phyloP scores from a whole-genome alignment of 2,329 filamentous ascomycete genomes.

The Bipolaris victoriae region DNA sequence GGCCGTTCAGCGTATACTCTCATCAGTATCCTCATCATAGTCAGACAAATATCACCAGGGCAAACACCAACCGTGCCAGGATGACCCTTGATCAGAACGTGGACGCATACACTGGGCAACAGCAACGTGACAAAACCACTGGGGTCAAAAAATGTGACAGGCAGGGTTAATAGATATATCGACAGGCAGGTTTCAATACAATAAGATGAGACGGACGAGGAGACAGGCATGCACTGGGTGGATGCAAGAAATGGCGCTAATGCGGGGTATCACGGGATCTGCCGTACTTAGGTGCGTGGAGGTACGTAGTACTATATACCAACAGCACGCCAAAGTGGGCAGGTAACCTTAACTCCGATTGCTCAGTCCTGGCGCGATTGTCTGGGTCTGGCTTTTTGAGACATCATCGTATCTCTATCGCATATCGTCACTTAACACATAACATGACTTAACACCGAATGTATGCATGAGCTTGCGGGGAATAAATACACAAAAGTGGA shows the following conservation, averaged over 20 bases:
- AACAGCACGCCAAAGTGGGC: neutral
- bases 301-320: neutral
- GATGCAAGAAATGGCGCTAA: constrained; percentile 28
- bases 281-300: no score
- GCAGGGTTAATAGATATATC: neutral
- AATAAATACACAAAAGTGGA: no score
- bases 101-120: no score
- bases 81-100: neutral
- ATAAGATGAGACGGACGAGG: constrained; percentile 1
- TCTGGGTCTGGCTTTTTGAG: neutral
- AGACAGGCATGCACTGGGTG: constrained; percentile 15
- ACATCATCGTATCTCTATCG: neutral
- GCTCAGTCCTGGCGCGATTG: neutral
- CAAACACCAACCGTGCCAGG: neutral
- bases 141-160: neutral
- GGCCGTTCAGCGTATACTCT: neutral
- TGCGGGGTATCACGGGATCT: constrained; percentile 35
- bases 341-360: neutral
- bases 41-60: neutral
- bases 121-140: neutral
- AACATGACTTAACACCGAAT: no score
- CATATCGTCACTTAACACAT: no score
- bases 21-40: constrained; percentile 13
- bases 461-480: no score
- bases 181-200: neutral